phyloP scores from a whole-genome alignment of 2,329 filamentous ascomycete species.

The Aspergillus carbonarius region DNA sequence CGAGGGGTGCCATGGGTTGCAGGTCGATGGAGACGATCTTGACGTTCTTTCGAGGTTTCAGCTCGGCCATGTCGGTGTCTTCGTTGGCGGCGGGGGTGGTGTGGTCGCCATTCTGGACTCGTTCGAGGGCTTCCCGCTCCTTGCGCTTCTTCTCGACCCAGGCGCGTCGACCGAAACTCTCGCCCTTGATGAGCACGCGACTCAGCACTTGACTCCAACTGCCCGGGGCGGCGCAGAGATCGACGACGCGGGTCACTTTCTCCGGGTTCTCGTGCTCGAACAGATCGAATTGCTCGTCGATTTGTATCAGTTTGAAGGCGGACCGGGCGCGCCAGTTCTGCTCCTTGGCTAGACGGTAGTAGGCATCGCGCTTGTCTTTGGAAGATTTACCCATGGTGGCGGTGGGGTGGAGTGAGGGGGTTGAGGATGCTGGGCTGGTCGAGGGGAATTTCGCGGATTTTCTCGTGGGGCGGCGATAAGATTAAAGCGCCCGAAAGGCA shows the following conservation, averaged over 20 bases:
- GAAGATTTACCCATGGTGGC: slow-evolving; percentile 85
- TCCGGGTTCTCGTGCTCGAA: slow-evolving; percentile 63
- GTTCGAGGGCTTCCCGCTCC: slow-evolving; percentile 41
- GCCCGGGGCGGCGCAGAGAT: slow-evolving; percentile 91
- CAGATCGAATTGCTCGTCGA: slow-evolving; percentile 94
- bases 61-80: slow-evolving; percentile 28
- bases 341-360: slow-evolving; percentile 96
- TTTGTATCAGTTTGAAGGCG: slow-evolving; percentile 94
- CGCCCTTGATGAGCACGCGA: slow-evolving; percentile 86
- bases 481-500: slow-evolving; percentile 27
- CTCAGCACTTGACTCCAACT: slow-evolving; percentile 98
- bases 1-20: slow-evolving; percentile 90
- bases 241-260: slow-evolving; percentile 86
- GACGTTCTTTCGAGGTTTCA: slow-evolving; percentile 65
- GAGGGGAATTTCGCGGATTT: slow-evolving; percentile 10
- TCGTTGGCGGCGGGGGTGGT: slow-evolving; percentile 29
- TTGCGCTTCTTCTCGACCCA: slow-evolving; percentile 82
- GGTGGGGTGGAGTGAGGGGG: background rate
- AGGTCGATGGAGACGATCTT: slow-evolving; percentile 96
- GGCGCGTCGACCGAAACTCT: slow-evolving; percentile 79
- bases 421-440: background rate
- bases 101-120: slow-evolving; percentile 13
- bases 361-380: slow-evolving; percentile 97
- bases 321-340: slow-evolving; percentile 97
- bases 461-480: slow-evolving; percentile 38